phyloP scores from a whole-genome alignment of 1,284 basidiomycete species.

The Cryptococcus neoformans region DNA sequence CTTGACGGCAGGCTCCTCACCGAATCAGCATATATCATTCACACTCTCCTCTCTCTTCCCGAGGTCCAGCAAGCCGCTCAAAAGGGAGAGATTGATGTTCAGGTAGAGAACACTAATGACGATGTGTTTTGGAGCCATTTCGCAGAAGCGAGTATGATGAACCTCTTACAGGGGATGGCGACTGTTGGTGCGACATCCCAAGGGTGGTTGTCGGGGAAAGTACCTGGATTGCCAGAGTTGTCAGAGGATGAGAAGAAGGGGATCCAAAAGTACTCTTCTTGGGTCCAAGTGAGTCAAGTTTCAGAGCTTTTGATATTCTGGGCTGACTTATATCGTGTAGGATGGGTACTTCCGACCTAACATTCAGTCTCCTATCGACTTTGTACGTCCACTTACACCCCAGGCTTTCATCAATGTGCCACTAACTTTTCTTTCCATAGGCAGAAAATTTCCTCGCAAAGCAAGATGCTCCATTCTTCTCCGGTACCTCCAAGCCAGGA shows the following conservation, averaged over 20 bases:
- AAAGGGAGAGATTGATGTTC: constrained; percentile 9
- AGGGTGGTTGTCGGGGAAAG: constrained; percentile 4
- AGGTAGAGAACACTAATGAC: constrained; percentile 20
- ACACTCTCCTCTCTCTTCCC: constrained; percentile 21
- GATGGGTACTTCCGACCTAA: constrained; percentile 17
- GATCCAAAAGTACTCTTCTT: constrained; percentile 18
- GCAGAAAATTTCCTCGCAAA: constrained; percentile 27
- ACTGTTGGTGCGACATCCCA: constrained; percentile 13
- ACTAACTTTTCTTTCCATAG: background rate
- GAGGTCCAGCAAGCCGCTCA: constrained; percentile 4
- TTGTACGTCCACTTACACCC: background rate
- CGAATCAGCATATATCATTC: constrained; percentile 39
- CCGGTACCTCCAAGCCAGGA: constrained; percentile 30
- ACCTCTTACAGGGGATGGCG: constrained; percentile 28
- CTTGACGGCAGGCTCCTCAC: constrained; percentile 28
- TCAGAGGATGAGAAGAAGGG: constrained; percentile 19
- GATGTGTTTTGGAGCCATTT: constrained; percentile 39
- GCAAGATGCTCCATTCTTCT: constrained; percentile 24
- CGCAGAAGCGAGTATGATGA: constrained; percentile 37
- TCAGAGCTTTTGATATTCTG: background rate
- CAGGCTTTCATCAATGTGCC: background rate
- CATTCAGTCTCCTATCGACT: constrained; percentile 14
- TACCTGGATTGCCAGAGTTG: constrained; percentile 12
- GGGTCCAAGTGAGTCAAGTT: constrained; percentile 19
- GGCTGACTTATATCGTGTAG: background rate